These are phyloP conservation scores for Boeremia lycopersici DNA, from an alignment of 2,329 filamentous ascomycete genomes.

Conservation along the genomic window DNA sequence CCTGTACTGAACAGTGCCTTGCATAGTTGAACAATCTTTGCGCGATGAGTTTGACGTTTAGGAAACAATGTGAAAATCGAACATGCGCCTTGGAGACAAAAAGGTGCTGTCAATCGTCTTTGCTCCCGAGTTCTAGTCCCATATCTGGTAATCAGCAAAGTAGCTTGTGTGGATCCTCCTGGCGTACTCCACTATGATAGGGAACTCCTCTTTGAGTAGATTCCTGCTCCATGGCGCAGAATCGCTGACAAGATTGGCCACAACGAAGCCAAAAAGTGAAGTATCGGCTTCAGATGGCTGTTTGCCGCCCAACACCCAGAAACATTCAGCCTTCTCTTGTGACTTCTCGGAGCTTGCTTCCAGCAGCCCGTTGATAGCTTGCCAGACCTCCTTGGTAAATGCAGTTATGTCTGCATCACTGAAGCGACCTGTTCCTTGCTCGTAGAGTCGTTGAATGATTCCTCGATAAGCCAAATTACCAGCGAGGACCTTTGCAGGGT, in stretches of 20 bases:
- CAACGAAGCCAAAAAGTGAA: slow-evolving; percentile 63
- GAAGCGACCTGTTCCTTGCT: slow-evolving; percentile 63
- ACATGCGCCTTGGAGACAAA: background rate
- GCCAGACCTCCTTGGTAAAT: slow-evolving; percentile 61
- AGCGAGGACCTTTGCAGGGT: slow-evolving; percentile 58
- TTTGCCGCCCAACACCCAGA: slow-evolving; percentile 63
- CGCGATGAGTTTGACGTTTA: background rate
- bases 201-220: slow-evolving; percentile 54
- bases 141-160: slow-evolving; percentile 63
- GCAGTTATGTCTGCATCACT: slow-evolving; percentile 55
- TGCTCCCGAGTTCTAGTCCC: slow-evolving; percentile 20
- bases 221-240: slow-evolving; percentile 58
- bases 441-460: slow-evolving; percentile 54
- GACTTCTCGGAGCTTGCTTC: slow-evolving; percentile 43
- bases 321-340: slow-evolving; percentile 46
- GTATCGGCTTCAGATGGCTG: slow-evolving; percentile 64
- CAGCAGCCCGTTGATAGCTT: slow-evolving; percentile 55
- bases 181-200: slow-evolving; percentile 62
- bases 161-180: slow-evolving; percentile 60
- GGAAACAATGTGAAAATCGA: background rate
- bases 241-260: slow-evolving; percentile 57
- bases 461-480: slow-evolving; percentile 58
- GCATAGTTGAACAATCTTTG: background rate
- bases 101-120: background rate
- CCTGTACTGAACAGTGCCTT: background rate